Conservation (phyloP, 2,329 filamentous ascomycete genomes). For the Aspergillus pseudoterreus region DNA sequence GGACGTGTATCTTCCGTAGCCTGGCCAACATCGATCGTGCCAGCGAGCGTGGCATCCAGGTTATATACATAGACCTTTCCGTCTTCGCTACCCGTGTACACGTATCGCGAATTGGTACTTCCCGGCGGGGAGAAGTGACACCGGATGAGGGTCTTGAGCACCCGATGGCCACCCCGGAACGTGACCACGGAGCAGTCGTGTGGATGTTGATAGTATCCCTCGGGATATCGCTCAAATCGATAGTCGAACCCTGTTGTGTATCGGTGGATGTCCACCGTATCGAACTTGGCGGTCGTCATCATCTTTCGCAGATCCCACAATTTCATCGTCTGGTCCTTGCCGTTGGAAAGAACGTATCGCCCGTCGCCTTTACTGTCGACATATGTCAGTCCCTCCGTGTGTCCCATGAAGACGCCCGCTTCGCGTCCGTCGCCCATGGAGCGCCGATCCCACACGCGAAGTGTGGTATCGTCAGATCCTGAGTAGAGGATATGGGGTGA, state of each 20-base stretch:
- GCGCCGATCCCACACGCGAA: slow-evolving; percentile 94
- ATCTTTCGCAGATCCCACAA: slow-evolving; percentile 93
- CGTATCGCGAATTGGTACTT: slow-evolving; percentile 84
- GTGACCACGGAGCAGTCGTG: slow-evolving; percentile 90
- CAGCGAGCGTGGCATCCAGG: slow-evolving; percentile 79
- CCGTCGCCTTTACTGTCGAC: slow-evolving; percentile 81
- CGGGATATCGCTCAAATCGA: slow-evolving; percentile 54
- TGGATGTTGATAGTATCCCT: slow-evolving; percentile 60
- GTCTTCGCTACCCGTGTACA: slow-evolving; percentile 87
- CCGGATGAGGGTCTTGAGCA: slow-evolving; percentile 84
- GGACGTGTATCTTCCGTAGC: slow-evolving; percentile 64
- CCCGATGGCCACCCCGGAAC: slow-evolving; percentile 76
- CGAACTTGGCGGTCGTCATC: slow-evolving; percentile 64
- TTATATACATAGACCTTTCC: slow-evolving; percentile 92
- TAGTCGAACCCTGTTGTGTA: slow-evolving; percentile 63
- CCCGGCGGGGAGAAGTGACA: slow-evolving; percentile 90
- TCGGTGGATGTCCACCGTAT: slow-evolving; percentile 48
- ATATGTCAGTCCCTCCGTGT: slow-evolving; percentile 63
- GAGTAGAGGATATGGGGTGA: slow-evolving; percentile 95
- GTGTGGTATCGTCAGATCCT: slow-evolving; percentile 86
- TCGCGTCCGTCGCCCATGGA: slow-evolving; percentile 60
- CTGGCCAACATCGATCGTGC: slow-evolving; percentile 70
- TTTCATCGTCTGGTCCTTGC: slow-evolving; percentile 96
- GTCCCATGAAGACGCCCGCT: slow-evolving; percentile 62
- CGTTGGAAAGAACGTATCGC: slow-evolving; percentile 88